Evolutionary conservation across 345 rosid species (phyloP), one percentile per base, ranked within the genome.

Genomic region (Syzygium oleosum): DNA sequence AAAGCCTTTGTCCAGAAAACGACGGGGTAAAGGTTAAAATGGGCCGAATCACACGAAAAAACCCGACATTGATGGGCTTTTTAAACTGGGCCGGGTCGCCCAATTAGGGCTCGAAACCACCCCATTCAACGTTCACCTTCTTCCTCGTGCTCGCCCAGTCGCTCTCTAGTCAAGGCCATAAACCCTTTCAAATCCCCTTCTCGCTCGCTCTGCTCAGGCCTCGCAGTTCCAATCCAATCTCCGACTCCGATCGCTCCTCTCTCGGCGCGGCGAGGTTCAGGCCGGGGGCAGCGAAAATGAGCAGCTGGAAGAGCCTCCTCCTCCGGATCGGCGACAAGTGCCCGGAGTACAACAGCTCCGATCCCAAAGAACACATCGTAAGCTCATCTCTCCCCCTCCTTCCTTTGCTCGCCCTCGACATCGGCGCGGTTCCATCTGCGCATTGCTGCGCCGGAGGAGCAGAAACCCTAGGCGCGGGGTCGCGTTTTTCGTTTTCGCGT

Each of bases 311-410:
- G 93, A 94, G 89, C 87, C 95, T 96, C 87, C 95, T 98, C 87
- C 96, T 95, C 41, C 97, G 98, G 89, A 94, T 96, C 88, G 98
- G 99, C 78, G 99, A 98, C 90, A 96, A 94, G 86, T 93, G 94
- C 85, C 92, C 97, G 29, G 99, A 98, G 87, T 98, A 96, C 90
- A 89, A 91, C 87, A 92, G 91, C 89, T 89, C 95, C 90, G 99
- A 96, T 91, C 90, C 90, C 91, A 96, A 96, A 92, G 98, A 94
- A 51, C 98, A 95, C 92, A 92, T 95, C 87, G 99, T 98, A 34
- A 87, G 95, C 92, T 63, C 88, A 13, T 15, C 85, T 51, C 88
- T 77, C 87, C 59, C 53, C 87, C 87, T 52, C 25, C n/a, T 83
- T 85, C 88, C 14, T 58, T 90, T 49, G 59, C 77, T 49, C 41